phyloP scores from a whole-genome alignment of 768 basidiomycete species.

The Pleurotus pulmonarius region DNA sequence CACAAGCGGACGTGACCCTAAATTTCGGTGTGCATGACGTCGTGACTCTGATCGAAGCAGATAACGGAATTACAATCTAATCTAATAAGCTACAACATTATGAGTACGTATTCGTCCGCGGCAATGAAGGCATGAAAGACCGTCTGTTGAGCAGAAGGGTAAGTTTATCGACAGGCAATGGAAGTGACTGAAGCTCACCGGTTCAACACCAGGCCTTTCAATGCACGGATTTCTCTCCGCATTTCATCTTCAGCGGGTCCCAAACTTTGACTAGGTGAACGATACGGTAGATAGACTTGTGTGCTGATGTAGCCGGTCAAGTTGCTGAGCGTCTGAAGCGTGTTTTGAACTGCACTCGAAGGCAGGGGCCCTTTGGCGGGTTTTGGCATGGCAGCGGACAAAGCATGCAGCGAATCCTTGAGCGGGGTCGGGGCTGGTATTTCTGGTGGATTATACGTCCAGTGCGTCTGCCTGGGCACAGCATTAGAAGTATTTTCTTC shows the following conservation, averaged over 20 bases:
- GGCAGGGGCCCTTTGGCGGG: neutral
- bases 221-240: slow-evolving; percentile 66
- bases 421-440: slow-evolving; percentile 33
- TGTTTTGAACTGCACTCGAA: slow-evolving; percentile 48
- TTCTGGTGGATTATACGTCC: slow-evolving; percentile 34
- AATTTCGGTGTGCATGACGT: slow-evolving; percentile 6
- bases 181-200: slow-evolving; percentile 36
- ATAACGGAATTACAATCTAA: slow-evolving; percentile 1
- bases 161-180: neutral
- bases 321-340: slow-evolving; percentile 62
- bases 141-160: neutral
- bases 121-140: slow-evolving; percentile 2
- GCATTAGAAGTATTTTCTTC: slow-evolving; percentile 12
- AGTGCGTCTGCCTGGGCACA: slow-evolving; percentile 19
- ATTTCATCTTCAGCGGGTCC: slow-evolving; percentile 63
- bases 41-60: slow-evolving; percentile 4
- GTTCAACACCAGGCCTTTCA: slow-evolving; percentile 79
- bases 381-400: slow-evolving; percentile 31
- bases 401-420: slow-evolving; percentile 28
- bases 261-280: slow-evolving; percentile 23
- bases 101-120: slow-evolving; percentile 1
- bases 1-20: neutral
- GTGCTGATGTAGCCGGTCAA: slow-evolving; percentile 79
- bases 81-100: slow-evolving; percentile 2
- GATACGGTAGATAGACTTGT: slow-evolving; percentile 53